Base-by-base conservation (phyloP, 768 basidiomycete genomes). In the Phallus indusiatus region DNA sequence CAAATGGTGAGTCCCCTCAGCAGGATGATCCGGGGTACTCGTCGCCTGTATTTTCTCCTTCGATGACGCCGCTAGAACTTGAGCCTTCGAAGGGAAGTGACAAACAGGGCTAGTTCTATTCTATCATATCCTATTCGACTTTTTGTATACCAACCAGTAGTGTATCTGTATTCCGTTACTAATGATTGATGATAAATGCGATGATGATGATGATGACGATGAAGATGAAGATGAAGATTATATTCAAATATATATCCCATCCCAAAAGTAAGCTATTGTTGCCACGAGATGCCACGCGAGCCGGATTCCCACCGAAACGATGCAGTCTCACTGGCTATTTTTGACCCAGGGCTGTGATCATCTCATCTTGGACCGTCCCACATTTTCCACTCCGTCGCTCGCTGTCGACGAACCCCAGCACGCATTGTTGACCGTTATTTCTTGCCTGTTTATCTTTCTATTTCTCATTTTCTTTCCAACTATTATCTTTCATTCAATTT, bases 261-360 rank as follows among this genome's bases (percentile, higher is more conserved):
- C n/a, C n/a, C n/a, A 48, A 21, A 3, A n/a, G n/a, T 6, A n/a
- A 18, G 11, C 20, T 51, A 34, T 14, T 16, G 50, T 51, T 51
- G 50, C 50, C 50, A 51, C 50, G 50, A 51, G 50, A 34, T 51
- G 21, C 50, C 50, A 51, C 28, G 50, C 50, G 50, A 51, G 28
- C 50, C 28, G 21, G 18, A 51, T 51, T 51, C 42, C 12, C 42
- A 42, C n/a, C 42, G 2, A 42, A n/a, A n/a, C 12, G n/a, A n/a
- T 42, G 42, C 12, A 42, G n/a, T n/a, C 42, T 7, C 28, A 28
- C 28, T 14, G n/a, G 42, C 42, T 42, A 42, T 42, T 42, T 42
- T 42, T 42, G 42, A 42, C 4, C 42, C n/a, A 14, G 4, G 42
- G 42, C 42, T n/a, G 42, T 42, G 42, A 42, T n/a, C 42, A 42